These are phyloP conservation scores for Erodium moschatum DNA, from an alignment of 441 rosid genomes.

Conservation along the genomic window DNA sequence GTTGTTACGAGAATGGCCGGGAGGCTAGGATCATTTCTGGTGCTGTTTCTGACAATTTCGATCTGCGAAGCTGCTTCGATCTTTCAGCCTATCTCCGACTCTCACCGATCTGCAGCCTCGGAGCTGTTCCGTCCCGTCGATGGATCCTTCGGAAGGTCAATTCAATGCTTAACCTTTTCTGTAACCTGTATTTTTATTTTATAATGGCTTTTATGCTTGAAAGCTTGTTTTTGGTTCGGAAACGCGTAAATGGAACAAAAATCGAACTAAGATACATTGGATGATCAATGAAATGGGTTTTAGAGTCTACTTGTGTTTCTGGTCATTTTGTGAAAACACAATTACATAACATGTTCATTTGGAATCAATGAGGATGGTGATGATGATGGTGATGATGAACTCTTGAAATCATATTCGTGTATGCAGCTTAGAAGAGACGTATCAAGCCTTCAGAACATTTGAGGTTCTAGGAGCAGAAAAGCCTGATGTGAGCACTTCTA, in stretches of 20 bases:
- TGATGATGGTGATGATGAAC: neutral
- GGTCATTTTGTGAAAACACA: neutral
- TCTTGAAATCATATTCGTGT: neutral
- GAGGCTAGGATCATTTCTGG: constrained; percentile 35
- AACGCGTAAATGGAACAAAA: neutral
- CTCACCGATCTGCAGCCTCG: constrained; percentile 83
- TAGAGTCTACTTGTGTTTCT: neutral
- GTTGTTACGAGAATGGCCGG: constrained; percentile 49
- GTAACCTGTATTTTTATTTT: neutral
- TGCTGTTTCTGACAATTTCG: constrained; percentile 35
- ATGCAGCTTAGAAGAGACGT: constrained; percentile 65
- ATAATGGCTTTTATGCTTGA: neutral
- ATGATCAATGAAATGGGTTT: neutral
- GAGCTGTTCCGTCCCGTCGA: constrained; percentile 53
- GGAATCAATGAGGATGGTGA: neutral
- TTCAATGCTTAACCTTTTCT: constrained; percentile 14
- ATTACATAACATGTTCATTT: neutral
- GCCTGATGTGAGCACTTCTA: constrained; percentile 35
- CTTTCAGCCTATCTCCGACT: constrained; percentile 66
- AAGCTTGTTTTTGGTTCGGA: neutral
- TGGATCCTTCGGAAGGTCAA: constrained; percentile 65
- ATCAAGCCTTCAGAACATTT: constrained; percentile 65
- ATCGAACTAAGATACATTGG: neutral
- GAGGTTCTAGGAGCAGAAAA: constrained; percentile 61
- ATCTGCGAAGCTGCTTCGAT: constrained; percentile 48